A percentile compares a stretch with the other conserved stretches of the same genome.
Evolutionary conservation across 129 eudicot genomes (phyloP).

Genomic region (Pittosporum tobira): DNA sequence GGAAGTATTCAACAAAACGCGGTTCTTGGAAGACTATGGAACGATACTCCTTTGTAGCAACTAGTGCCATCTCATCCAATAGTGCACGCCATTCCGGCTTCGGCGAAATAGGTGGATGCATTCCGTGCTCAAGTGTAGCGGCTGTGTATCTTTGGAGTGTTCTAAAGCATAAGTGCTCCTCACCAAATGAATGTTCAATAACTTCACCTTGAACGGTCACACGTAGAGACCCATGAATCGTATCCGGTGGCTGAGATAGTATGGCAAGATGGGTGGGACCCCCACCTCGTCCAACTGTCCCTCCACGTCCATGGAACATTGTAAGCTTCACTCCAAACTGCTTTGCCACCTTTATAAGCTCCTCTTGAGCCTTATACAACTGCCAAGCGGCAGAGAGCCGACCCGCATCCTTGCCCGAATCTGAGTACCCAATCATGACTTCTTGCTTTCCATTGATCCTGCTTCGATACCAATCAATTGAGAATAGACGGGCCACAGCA

Average conservation of each 20-base stretch:
- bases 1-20: slow-evolving; percentile 72
- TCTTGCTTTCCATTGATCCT: slow-evolving; percentile 66
- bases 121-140: slow-evolving; percentile 86
- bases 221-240: slow-evolving; percentile 68
- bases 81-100: slow-evolving; percentile 78
- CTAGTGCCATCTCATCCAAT: slow-evolving; percentile 61
- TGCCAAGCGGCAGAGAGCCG: slow-evolving; percentile 91
- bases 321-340: slow-evolving; percentile 61
- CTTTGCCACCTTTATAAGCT: slow-evolving; percentile 52
- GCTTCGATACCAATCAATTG: slow-evolving; percentile 56
- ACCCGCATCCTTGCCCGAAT: slow-evolving; percentile 82
- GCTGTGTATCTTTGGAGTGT: slow-evolving; percentile 70
- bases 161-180: slow-evolving; percentile 67
- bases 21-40: slow-evolving; percentile 69
- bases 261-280: slow-evolving; percentile 85
- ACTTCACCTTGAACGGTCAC: slow-evolving; percentile 87
- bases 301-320: slow-evolving; percentile 84
- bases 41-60: slow-evolving; percentile 73
- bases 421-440: slow-evolving; percentile 83
- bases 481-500: slow-evolving; percentile 52
- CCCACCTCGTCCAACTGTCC: slow-evolving; percentile 77
- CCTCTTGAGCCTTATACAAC: slow-evolving; percentile 71
- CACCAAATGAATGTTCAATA: slow-evolving; percentile 77
- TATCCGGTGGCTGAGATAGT: slow-evolving; percentile 78
- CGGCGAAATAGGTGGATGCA: slow-evolving; percentile 74